These are phyloP conservation scores for Trametes hirsuta DNA, from an alignment of 1,284 basidiomycete genomes.

Conservation along the genomic window DNA sequence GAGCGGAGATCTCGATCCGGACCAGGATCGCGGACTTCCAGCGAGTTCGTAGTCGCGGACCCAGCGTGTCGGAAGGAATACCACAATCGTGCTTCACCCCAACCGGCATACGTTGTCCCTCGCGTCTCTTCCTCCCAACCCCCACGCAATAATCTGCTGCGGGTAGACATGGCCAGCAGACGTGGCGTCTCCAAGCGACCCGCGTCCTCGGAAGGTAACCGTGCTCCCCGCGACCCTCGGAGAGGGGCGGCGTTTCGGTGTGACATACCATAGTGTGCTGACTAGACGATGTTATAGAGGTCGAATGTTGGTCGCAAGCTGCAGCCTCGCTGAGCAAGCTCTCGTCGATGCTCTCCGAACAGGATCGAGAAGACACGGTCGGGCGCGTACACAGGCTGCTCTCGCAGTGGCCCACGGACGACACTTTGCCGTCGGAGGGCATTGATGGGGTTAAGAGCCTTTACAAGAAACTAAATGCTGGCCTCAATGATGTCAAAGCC, in stretches of 20 bases:
- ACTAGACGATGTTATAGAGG: slow-evolving; percentile 46
- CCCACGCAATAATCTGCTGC: slow-evolving; percentile 9
- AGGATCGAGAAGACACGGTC: slow-evolving; percentile 58
- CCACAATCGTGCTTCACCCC: slow-evolving; percentile 22
- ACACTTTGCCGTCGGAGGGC: slow-evolving; percentile 66
- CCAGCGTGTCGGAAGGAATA: slow-evolving; percentile 28
- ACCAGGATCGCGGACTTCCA: slow-evolving; percentile 25
- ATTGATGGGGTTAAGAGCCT: slow-evolving; percentile 63
- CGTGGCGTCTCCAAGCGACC: slow-evolving; percentile 54
- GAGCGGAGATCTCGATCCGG: slow-evolving; percentile 24
- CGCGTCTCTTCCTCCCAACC: slow-evolving; percentile 11
- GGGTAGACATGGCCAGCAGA: slow-evolving; percentile 53
- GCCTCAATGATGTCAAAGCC: slow-evolving; percentile 62
- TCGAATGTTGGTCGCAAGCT: slow-evolving; percentile 72
- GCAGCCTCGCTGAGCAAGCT: slow-evolving; percentile 57
- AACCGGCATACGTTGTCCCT: slow-evolving; percentile 17
- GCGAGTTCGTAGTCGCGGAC: slow-evolving; percentile 22
- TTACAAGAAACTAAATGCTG: slow-evolving; percentile 62
- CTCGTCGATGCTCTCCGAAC: slow-evolving; percentile 54
- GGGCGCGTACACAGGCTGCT: slow-evolving; percentile 73
- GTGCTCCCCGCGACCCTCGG: background rate
- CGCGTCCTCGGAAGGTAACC: slow-evolving; percentile 60
- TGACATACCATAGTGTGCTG: background rate
- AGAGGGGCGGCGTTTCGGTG: background rate
- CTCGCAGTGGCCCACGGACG: slow-evolving; percentile 70